Conservation (phyloP, 2,329 filamentous ascomycete species). For the Diaporthe australafricana region DNA sequence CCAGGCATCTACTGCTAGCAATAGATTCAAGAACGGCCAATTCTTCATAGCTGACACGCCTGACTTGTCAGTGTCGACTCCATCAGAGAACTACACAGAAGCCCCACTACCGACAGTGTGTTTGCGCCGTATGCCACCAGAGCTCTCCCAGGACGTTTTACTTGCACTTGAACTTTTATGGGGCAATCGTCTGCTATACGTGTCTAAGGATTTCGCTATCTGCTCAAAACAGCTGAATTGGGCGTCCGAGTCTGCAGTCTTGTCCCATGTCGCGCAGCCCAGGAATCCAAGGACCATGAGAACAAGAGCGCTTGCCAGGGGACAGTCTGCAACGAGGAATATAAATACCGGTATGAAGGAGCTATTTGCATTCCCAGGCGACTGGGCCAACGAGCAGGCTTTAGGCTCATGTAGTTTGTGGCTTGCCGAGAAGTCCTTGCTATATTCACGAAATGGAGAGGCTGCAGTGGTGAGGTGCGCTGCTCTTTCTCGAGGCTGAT, state of each 20-base stretch:
- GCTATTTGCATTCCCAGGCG: not conserved
- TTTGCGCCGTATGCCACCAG: not conserved
- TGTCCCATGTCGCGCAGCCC: not conserved
- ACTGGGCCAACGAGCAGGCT: not conserved
- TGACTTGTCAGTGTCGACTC: not conserved
- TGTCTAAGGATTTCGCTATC: not conserved
- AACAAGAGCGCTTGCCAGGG: not conserved
- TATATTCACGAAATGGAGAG: not conserved
- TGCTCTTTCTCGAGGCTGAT: not conserved
- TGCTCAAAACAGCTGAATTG: not conserved
- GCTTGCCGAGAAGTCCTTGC: not conserved
- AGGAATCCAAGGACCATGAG: not conserved
- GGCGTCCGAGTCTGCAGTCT: not conserved
- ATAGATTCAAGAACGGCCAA: not conserved
- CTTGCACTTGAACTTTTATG: not conserved
- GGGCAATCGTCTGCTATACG: not conserved
- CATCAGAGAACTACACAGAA: not conserved
- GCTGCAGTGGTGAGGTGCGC: not conserved
- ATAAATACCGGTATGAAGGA: not conserved
- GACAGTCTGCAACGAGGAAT: no score
- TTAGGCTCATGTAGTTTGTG: not conserved
- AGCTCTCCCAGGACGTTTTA: not conserved
- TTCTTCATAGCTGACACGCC: not conserved
- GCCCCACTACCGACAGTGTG: not conserved
- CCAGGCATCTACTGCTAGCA: not conserved